Evolutionary conservation across 306 rosid species (phyloP).

Genomic region (Benincasa hispida): DNA sequence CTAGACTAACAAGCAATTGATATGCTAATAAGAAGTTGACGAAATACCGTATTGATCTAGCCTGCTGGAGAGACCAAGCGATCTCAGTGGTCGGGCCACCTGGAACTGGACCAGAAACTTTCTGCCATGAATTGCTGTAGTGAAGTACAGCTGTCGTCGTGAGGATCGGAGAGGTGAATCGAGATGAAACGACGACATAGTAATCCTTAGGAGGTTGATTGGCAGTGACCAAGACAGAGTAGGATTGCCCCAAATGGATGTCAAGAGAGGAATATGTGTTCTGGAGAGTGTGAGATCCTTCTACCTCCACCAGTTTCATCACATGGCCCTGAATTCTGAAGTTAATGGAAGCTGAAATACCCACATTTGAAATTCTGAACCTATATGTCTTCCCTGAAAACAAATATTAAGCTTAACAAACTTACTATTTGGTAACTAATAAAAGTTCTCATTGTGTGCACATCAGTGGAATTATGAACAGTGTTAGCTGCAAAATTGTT

Average conservation of each 20-base stretch:
- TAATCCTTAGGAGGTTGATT: slow-evolving; percentile 80
- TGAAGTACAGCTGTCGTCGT: slow-evolving; percentile 85
- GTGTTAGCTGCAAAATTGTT: not conserved
- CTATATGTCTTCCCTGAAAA: slow-evolving; percentile 75
- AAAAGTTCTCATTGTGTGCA: not conserved
- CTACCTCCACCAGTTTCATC: slow-evolving; percentile 82
- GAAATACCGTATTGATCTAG: slow-evolving; percentile 69
- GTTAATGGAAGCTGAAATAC: slow-evolving; percentile 78
- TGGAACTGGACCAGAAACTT: slow-evolving; percentile 76
- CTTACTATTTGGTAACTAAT: not conserved
- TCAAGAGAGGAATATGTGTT: slow-evolving; percentile 63
- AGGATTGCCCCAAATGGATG: slow-evolving; percentile 86
- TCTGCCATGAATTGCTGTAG: slow-evolving; percentile 62
- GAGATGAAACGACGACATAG: slow-evolving; percentile 66
- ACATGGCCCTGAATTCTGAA: slow-evolving; percentile 80
- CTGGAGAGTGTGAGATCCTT: slow-evolving; percentile 95
- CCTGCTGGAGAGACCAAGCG: slow-evolving; percentile 59
- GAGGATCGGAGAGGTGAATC: slow-evolving; percentile 57
- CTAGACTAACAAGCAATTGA: not conserved
- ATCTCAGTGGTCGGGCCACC: slow-evolving; percentile 58
- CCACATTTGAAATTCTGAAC: slow-evolving; percentile 91
- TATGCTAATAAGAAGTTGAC: not conserved
- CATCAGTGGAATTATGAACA: not conserved
- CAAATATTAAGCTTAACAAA: not conserved
- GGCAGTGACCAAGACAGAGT: slow-evolving; percentile 86